Evolutionary conservation across 257 asterid species (phyloP), one percentile per base, ranked within the genome.

Genomic region (Nicotiana noctiflora): DNA sequence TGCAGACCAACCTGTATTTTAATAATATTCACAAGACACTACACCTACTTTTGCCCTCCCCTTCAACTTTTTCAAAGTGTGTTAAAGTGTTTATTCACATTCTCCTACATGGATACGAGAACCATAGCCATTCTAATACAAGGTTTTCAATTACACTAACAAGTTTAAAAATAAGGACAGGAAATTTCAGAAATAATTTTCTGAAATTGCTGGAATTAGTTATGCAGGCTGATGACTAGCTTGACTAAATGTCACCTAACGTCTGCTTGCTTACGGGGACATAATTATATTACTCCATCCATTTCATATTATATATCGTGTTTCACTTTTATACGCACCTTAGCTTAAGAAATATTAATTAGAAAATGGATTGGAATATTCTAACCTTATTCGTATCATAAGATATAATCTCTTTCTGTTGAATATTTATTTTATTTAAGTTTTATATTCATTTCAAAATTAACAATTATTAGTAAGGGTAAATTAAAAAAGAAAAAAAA

Each of bases 1-100:
- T 57, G 81, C 66, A 77, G 72, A 77, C 81, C 81, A 77, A 77
- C 51, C 81, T n/a, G 81, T 62, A 34, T 59, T 77, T 77, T 77
- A 56, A 77, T 77, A 59, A 56, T 77, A 60, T 59, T 77, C 81
- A 77, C 81, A 77, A 77, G 81, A 70, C 60, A 46, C 46, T 7
- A 23, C 13, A 23, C 78, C 77, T 70, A 70, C 59, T 44, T 46
- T 70, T 44, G 13, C 59, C 34, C 21, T 56, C 25, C 25, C 62
- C 77, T 70, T 49, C 37, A 6, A 44, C 59, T 21, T 70, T 70
- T 19, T 34, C 59, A 44, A 25, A 44, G 59, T 13, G 9, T 8
- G 37, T 44, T 21, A 59, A 40, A 6, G 37, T 29, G 13, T 70
- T 70, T 70, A 37, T 12, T 70, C 59, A 70, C 59, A 70, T 70